Conservation (phyloP, 2,329 filamentous ascomycete species). For the Pseudopyrenochaeta lycopersici region DNA sequence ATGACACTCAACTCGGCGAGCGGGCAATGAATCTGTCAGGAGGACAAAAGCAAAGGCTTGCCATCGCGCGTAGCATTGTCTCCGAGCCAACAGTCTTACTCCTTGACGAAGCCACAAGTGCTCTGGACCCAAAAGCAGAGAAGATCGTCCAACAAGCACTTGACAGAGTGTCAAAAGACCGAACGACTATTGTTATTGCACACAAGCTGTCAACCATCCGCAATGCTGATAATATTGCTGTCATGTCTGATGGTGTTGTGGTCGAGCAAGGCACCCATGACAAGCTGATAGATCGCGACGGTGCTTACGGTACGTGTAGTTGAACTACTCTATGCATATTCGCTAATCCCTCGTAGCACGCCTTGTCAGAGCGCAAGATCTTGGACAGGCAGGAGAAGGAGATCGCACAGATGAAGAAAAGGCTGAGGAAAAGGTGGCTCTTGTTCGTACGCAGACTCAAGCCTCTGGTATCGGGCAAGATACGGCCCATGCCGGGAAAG, state of each 20-base stretch:
- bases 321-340: background rate
- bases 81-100: constrained; percentile 89
- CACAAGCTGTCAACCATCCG: constrained; percentile 94
- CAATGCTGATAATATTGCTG: constrained; percentile 92
- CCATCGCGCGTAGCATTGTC: constrained; percentile 88
- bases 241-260: constrained; percentile 82
- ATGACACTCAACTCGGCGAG: constrained; percentile 92
- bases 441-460: constrained; percentile 41
- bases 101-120: constrained; percentile 86
- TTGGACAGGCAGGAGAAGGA: constrained; percentile 42
- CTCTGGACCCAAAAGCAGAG: constrained; percentile 92
- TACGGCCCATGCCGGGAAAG: constrained; percentile 23
- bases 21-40: constrained; percentile 90
- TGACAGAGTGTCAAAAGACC: constrained; percentile 81
- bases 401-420: constrained; percentile 27
- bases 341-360: constrained; percentile 54
- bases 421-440: constrained; percentile 19
- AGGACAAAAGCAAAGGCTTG: constrained; percentile 95
- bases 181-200: constrained; percentile 95
- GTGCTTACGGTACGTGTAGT: constrained; percentile 70
- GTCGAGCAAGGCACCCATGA: constrained; percentile 92
- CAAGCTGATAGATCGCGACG: constrained; percentile 73
- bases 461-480: constrained; percentile 34
- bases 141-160: constrained; percentile 92
- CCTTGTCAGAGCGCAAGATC: constrained; percentile 65